Base-by-base conservation (phyloP, 2,329 filamentous ascomycete genomes). In the Penicillium decumbens region DNA sequence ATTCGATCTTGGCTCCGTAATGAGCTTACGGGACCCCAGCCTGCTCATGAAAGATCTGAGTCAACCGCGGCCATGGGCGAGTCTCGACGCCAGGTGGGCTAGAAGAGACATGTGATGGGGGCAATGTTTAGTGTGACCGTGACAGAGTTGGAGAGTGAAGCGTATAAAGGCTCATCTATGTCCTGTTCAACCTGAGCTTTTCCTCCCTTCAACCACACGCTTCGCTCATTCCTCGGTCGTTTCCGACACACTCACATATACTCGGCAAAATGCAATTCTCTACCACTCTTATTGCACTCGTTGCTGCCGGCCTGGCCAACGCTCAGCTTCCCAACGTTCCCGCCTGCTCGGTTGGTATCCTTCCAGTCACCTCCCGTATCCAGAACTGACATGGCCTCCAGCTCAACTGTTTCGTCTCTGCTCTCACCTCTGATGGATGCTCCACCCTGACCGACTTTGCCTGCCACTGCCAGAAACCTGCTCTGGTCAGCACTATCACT, bases 401-500 rank as follows among this genome's bases (percentile, higher is more conserved):
- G 76, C 55, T 77, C 13, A 58, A 56, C 54, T 79, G 76, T 66
- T 76, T 79, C 62, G 35, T 77, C 47, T 53, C 44, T 12, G 67
- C 73, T 32, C 65, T 78, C 35, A 50, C 48, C 45, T 55, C 39
- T 27, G 75, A 77, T 56, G 75, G 75, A 51, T 79, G 76, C 68
- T 55, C 64, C n/a, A 13, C 48, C 12, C 58, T 78, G 29, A 70
- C 67, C 52, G 75, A 79, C 67, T 78, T 78, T 61, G 69, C 68
- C 30, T 77, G 75, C 63, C 75, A 77, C 65, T 77, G 75, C 66
- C 60, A 71, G 60, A 73, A 75, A 63, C 64, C 73, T 37, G 60
- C 66, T 30, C 69, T 78, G 39, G 61, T 76, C 41, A 46, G 56
- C 38, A 47, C 61, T 39, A 69, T 78, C 50, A 70, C 70, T 49